These are phyloP conservation scores for Austroboletus eburneus DNA, from an alignment of 768 basidiomycete genomes.

Conservation along the genomic window DNA sequence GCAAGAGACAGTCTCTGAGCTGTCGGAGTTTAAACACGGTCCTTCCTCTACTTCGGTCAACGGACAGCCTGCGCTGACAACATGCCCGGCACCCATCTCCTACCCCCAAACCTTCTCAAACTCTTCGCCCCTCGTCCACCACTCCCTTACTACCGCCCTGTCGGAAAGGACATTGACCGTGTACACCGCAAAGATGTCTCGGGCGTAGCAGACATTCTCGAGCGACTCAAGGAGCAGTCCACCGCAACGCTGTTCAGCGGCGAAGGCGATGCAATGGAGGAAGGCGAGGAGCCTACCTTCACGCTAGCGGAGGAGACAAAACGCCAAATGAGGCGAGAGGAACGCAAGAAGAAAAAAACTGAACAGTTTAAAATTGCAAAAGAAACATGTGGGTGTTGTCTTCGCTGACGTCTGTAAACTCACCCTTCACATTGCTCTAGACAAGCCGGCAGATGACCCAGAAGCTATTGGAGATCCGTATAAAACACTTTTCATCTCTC, in stretches of 20 bases:
- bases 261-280: conserved; percentile 67
- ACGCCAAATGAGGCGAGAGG: conserved; percentile 72
- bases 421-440: conserved; percentile 39
- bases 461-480: conserved; percentile 96
- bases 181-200: conserved; percentile 62
- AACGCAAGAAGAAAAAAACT: conserved; percentile 67
- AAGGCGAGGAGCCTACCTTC: conserved; percentile 77
- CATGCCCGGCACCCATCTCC: conserved; percentile 75
- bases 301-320: conserved; percentile 83
- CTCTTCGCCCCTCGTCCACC: conserved; percentile 94
- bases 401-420: background rate
- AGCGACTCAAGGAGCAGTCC: conserved; percentile 69
- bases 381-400: conserved; percentile 69
- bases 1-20: background rate
- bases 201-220: conserved; percentile 76
- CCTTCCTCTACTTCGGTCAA: conserved; percentile 7
- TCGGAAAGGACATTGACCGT: conserved; percentile 79
- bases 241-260: conserved; percentile 65
- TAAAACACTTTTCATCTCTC: conserved; percentile 95
- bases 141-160: conserved; percentile 79
- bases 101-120: conserved; percentile 94
- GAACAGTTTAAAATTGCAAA: conserved; percentile 79
- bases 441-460: conserved; percentile 88
- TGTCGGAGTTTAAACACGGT: conserved; percentile 31
- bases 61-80: conserved; percentile 7